Evolutionary conservation across 306 rosid genomes (phyloP).

Genomic region (Leucaena leucocephala): DNA sequence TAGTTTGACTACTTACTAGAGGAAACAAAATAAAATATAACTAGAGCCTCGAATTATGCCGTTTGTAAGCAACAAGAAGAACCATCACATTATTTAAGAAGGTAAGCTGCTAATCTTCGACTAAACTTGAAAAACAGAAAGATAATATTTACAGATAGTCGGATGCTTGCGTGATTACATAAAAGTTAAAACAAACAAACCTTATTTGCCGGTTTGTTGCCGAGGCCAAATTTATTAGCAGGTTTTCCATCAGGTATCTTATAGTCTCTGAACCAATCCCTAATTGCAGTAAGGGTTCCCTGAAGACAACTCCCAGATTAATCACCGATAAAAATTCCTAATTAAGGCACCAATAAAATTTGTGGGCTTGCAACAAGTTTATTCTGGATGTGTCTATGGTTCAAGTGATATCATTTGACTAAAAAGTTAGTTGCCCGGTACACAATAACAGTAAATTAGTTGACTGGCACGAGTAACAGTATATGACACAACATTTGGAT

Average conservation of each 20-base stretch:
- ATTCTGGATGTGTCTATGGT: background rate
- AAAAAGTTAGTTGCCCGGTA: background rate
- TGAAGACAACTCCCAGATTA: constrained; percentile 42
- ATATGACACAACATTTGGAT: background rate
- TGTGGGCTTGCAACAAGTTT: background rate
- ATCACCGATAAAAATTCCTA: background rate
- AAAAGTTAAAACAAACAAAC: constrained; percentile 26
- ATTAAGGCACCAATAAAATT: background rate
- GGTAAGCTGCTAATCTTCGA: background rate
- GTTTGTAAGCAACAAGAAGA: background rate
- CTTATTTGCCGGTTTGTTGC: constrained; percentile 70
- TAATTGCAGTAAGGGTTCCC: constrained; percentile 74
- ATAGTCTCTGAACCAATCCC: constrained; percentile 83
- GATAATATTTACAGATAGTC: background rate
- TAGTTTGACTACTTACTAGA: background rate
- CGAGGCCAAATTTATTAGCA: constrained; percentile 77
- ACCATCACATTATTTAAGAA: background rate
- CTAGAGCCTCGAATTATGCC: background rate
- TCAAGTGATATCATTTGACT: background rate
- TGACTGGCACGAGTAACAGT: background rate
- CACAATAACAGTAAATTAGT: background rate
- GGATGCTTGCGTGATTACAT: background rate
- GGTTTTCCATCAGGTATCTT: constrained; percentile 84
- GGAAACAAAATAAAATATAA: background rate
- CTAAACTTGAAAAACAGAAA: background rate